phyloP scores from a whole-genome alignment of 768 basidiomycete genomes.

The Tylopilus cervinicoccineus region DNA sequence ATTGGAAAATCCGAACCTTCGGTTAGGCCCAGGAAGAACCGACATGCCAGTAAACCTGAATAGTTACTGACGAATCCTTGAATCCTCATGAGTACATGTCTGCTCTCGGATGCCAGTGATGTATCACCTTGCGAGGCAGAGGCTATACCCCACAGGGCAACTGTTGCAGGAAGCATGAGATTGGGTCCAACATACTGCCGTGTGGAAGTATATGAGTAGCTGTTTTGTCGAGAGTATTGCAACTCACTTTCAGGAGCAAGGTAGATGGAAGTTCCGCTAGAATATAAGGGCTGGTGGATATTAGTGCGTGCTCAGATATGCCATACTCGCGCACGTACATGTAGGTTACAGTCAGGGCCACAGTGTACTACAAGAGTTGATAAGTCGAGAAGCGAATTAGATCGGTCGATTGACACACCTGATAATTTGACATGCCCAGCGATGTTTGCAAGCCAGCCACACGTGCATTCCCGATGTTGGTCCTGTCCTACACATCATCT shows the following conservation, averaged over 20 bases:
- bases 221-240: not conserved
- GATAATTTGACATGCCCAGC: conserved; percentile 34
- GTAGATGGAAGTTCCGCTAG: conserved; percentile 57
- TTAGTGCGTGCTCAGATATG: too few species aligned
- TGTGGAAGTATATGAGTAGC: not conserved
- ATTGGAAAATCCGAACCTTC: conserved; percentile 43
- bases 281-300: conserved; percentile 42
- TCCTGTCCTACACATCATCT: conserved; percentile 27
- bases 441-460: conserved; percentile 58
- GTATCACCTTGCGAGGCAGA: not conserved
- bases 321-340: conserved; percentile 19
- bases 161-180: not conserved
- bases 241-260: conserved; percentile 46
- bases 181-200: conserved; percentile 1
- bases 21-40: conserved; percentile 51
- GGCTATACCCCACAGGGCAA: not conserved
- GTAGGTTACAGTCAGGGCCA: conserved; percentile 25
- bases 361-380: conserved; percentile 30
- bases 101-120: not conserved
- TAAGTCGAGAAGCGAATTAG: not conserved
- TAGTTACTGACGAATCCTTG: conserved; percentile 44
- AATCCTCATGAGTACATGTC: not conserved
- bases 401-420: conserved; percentile 15
- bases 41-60: conserved; percentile 49
- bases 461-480: conserved; percentile 56